These are phyloP conservation scores for Aegilops tauschii DNA, from an alignment of 176 grass and related monocot species.

Conservation along the genomic window DNA sequence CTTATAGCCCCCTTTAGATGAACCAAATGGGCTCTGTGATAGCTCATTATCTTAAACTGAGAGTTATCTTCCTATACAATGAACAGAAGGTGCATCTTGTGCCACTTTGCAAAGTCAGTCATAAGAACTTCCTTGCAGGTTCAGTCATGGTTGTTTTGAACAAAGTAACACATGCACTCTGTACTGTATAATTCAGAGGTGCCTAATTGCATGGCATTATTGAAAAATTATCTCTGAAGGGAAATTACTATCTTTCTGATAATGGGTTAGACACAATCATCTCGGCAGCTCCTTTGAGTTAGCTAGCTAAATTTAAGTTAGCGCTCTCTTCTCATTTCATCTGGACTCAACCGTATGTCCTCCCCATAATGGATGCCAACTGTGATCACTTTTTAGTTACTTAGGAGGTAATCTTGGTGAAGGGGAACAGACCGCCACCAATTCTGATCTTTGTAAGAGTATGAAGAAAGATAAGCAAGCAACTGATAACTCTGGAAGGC, in stretches of 20 bases:
- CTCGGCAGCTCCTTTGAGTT: conserved; percentile 61
- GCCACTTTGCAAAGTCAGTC: not conserved
- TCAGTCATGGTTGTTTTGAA: not conserved
- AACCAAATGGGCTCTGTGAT: not conserved
- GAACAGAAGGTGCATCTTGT: not conserved
- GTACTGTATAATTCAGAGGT: not conserved
- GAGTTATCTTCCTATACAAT: not conserved
- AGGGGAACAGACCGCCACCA: not conserved
- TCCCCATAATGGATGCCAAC: not conserved
- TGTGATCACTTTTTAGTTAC: not conserved
- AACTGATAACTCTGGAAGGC: not conserved
- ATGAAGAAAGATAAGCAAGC: not conserved
- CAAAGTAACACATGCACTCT: not conserved
- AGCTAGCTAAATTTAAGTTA: conserved; percentile 63
- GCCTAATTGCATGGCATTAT: conserved; percentile 59
- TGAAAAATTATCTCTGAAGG: conserved; percentile 73
- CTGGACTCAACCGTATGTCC: conserved; percentile 9
- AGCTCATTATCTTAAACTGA: not conserved
- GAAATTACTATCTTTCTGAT: conserved; percentile 80
- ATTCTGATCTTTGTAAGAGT: not conserved
- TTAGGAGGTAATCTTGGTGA: not conserved
- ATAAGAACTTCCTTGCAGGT: not conserved
- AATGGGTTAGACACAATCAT: conserved; percentile 60
- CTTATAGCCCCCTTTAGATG: not conserved
- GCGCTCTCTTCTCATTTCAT: conserved; percentile 79